Conservation (phyloP, 2,329 filamentous ascomycete genomes). For the Sporothrix luriei region DNA sequence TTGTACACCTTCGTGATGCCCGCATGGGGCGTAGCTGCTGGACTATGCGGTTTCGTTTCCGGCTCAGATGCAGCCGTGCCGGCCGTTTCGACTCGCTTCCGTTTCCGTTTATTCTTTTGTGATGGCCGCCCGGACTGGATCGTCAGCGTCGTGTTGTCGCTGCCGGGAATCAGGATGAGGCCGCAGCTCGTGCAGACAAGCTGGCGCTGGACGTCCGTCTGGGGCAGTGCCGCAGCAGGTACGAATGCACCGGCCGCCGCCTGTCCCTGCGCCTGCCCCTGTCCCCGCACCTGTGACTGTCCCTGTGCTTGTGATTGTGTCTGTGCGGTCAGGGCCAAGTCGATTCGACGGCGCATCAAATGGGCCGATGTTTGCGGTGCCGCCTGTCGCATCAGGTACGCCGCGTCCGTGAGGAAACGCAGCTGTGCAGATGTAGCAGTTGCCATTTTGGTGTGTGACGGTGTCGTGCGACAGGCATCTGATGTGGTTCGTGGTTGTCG, state of each 20-base stretch:
- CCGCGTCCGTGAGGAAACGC: slow-evolving; percentile 59
- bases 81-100: neutral
- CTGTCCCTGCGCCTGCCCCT: slow-evolving; percentile 40
- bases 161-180: slow-evolving; percentile 60
- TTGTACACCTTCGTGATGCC: slow-evolving; percentile 47
- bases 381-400: slow-evolving; percentile 56
- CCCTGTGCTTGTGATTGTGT: neutral
- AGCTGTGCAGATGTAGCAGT: slow-evolving; percentile 39
- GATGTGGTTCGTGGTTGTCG: neutral
- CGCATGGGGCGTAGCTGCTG: slow-evolving; percentile 14
- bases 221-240: slow-evolving; percentile 24
- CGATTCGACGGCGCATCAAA: slow-evolving; percentile 58
- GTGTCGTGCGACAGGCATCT: neutral
- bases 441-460: neutral
- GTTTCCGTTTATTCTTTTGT: slow-evolving; percentile 38
- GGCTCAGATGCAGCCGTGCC: neutral
- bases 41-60: neutral
- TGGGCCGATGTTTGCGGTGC: slow-evolving; percentile 62
- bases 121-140: slow-evolving; percentile 42
- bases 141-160: slow-evolving; percentile 46
- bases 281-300: slow-evolving; percentile 40
- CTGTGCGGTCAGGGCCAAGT: slow-evolving; percentile 49
- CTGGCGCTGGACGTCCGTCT: slow-evolving; percentile 55
- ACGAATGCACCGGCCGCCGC: neutral
- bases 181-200: slow-evolving; percentile 63